Evolutionary conservation across 1,139 yeast species (phyloP).

Genomic region (Fermentozyma sake): DNA sequence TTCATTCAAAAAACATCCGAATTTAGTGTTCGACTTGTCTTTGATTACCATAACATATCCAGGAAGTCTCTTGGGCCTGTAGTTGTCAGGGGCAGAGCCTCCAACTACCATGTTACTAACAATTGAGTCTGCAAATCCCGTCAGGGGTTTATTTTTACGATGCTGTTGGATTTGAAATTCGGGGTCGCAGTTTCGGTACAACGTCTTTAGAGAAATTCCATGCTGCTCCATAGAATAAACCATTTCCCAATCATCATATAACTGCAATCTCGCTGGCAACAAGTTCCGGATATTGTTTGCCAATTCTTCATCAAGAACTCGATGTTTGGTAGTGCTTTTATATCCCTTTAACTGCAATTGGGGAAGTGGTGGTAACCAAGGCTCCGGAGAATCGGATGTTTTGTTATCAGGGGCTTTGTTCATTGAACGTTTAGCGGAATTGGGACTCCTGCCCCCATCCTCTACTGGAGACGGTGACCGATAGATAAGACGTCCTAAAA

Average conservation of each 20-base stretch:
- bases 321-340: slow-evolving; percentile 48
- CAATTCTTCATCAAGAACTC: slow-evolving; percentile 52
- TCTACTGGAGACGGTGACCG: no score
- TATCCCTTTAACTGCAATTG: slow-evolving; percentile 50
- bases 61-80: slow-evolving; percentile 30
- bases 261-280: slow-evolving; percentile 73
- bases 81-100: slow-evolving; percentile 12
- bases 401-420: no score
- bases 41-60: slow-evolving; percentile 71
- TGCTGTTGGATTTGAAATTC: slow-evolving; percentile 26
- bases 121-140: slow-evolving; percentile 37
- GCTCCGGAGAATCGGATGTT: slow-evolving; percentile 1
- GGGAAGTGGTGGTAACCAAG: slow-evolving; percentile 29
- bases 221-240: slow-evolving; percentile 84
- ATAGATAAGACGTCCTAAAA: no score
- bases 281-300: slow-evolving; percentile 72
- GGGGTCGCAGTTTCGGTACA: slow-evolving; percentile 45
- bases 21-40: slow-evolving; percentile 59
- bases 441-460: no score
- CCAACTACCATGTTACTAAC: slow-evolving; percentile 30
- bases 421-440: no score
- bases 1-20: slow-evolving; percentile 86
- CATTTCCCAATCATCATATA: slow-evolving; percentile 72
- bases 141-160: slow-evolving; percentile 17
- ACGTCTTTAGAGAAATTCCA: slow-evolving; percentile 81